Percentiles rank a stretch among this genome's conserved stretches.
These are phyloP conservation scores for Colletotrichum sp. DNA, from an alignment of 2,329 filamentous ascomycete species.

Conservation along the genomic window DNA sequence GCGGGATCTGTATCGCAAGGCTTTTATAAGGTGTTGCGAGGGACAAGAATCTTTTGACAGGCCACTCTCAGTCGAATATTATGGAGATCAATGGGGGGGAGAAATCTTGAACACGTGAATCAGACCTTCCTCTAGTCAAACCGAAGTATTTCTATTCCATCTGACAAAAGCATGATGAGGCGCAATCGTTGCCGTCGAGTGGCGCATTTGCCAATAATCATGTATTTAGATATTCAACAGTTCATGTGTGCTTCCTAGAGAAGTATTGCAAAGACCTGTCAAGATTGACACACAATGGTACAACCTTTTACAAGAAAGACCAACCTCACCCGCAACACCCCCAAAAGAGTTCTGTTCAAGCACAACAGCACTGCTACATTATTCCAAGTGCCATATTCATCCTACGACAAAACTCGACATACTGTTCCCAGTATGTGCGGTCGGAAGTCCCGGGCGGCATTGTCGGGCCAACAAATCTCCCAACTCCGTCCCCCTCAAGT, in stretches of 20 bases:
- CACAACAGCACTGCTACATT: not conserved
- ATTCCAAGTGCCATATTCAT: not conserved
- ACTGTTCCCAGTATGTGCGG: not conserved
- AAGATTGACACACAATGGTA: not conserved
- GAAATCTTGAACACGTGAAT: no score
- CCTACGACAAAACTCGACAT: not conserved
- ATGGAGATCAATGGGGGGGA: no score
- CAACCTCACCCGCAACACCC: no score
- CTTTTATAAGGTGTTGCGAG: not conserved
- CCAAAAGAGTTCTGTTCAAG: no score
- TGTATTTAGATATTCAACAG: not conserved
- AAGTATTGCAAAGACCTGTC: not conserved
- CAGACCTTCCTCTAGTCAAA: no score
- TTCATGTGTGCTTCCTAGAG: not conserved
- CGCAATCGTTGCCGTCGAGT: not conserved
- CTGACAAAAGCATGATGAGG: no score
- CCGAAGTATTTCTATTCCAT: no score
- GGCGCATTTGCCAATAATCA: not conserved
- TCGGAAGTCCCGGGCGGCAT: not conserved
- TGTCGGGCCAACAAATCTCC: not conserved
- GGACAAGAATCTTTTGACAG: not conserved
- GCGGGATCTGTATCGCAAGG: not conserved
- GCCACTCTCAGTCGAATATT: no score
- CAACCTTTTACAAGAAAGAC: not conserved
- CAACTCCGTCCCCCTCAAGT: not conserved